These are phyloP conservation scores for Rubroshorea leprosula DNA, from an alignment of 345 rosid species.

Conservation along the genomic window DNA sequence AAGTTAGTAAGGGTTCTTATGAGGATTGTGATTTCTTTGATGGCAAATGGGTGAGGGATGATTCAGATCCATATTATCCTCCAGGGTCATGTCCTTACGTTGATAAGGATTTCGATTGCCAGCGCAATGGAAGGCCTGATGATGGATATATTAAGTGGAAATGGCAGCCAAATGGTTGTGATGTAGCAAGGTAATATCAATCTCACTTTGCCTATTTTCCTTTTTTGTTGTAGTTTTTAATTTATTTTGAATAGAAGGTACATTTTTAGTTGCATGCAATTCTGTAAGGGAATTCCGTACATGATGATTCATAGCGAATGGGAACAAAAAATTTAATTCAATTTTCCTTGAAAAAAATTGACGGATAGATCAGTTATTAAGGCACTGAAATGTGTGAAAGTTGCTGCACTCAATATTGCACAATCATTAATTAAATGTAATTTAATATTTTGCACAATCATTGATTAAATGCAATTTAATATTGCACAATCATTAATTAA, in stretches of 20 bases:
- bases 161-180: constrained; percentile 80
- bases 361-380: no score
- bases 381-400: no score
- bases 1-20: constrained; percentile 11
- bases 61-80: constrained; percentile 64
- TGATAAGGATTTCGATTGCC: constrained; percentile 74
- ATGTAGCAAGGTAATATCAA: constrained; percentile 50
- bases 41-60: constrained; percentile 77
- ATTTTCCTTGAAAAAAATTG: neutral
- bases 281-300: neutral
- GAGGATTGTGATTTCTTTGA: constrained; percentile 61
- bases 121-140: constrained; percentile 67
- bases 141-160: constrained; percentile 63
- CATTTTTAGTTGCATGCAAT: neutral
- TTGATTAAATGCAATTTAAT: no score
- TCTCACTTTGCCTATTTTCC: neutral
- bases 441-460: no score
- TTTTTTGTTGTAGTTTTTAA: neutral
- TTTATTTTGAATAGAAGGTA: neutral
- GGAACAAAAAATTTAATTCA: no score
- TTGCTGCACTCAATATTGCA: no score
- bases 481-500: no score
- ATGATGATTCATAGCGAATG: no score
- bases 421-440: no score
- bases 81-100: constrained; percentile 72